These are phyloP conservation scores for Xylariaceae sp. DNA, from an alignment of 2,329 filamentous ascomycete species.

Conservation along the genomic window DNA sequence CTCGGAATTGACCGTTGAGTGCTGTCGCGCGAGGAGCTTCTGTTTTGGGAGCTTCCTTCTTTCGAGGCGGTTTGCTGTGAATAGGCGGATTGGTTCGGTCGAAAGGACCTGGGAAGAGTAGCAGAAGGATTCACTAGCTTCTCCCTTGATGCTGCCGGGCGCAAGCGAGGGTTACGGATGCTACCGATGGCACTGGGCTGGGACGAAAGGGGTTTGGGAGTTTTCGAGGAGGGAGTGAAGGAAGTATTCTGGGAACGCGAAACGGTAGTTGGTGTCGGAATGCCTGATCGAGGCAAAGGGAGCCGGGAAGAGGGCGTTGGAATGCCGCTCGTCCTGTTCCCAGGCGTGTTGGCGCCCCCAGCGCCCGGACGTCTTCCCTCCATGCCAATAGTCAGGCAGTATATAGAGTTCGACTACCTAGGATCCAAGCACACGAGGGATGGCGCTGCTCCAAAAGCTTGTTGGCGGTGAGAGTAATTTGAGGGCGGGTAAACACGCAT, in stretches of 20 bases:
- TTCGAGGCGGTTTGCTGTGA: slow-evolving; percentile 17
- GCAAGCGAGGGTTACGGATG: slow-evolving; percentile 22
- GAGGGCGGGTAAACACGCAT: no score
- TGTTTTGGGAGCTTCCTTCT: slow-evolving; percentile 16
- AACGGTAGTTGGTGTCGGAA: slow-evolving; percentile 15
- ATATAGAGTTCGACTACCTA: no score
- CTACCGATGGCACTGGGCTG: slow-evolving; percentile 15
- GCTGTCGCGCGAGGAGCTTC: slow-evolving; percentile 20
- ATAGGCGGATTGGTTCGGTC: slow-evolving; percentile 17
- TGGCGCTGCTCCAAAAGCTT: no score
- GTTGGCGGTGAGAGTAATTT: no score
- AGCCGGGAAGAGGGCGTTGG: slow-evolving; percentile 31
- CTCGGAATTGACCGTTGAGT: slow-evolving; percentile 13
- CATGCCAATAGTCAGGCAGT: slow-evolving; percentile 17
- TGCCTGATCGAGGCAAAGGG: slow-evolving; percentile 27
- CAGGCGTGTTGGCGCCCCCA: slow-evolving; percentile 6
- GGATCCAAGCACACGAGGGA: no score
- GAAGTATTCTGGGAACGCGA: slow-evolving; percentile 6
- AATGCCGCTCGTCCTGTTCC: slow-evolving; percentile 22
- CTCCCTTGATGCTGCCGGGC: slow-evolving; percentile 25
- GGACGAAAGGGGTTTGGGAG: slow-evolving; percentile 15
- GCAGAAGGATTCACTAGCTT: slow-evolving; percentile 21
- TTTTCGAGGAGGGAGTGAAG: slow-evolving; percentile 13
- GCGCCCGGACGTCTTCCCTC: slow-evolving; percentile 23
- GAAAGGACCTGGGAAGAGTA: slow-evolving; percentile 20